Evolutionary conservation across 2,329 filamentous ascomycete genomes (phyloP).

Genomic region (Cryphonectria carpinicola): DNA sequence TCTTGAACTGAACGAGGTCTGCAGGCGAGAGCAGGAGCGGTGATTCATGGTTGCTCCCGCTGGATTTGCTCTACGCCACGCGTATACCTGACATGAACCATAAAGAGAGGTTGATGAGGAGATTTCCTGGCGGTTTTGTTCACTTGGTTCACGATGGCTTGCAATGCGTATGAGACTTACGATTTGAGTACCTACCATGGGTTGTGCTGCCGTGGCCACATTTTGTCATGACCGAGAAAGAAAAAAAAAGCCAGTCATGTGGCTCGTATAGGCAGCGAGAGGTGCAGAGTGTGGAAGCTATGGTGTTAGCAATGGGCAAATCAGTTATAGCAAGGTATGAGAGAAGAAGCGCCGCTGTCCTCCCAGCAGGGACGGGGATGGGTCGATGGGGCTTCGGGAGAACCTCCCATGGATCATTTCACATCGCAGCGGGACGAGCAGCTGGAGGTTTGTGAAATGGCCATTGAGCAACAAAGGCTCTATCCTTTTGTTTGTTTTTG

Average conservation of each 20-base stretch:
- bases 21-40: slow-evolving; percentile 70
- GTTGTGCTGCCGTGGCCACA: not conserved
- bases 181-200: slow-evolving; percentile 12
- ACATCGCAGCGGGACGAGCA: slow-evolving; percentile 52
- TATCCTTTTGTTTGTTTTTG: slow-evolving; percentile 42
- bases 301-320: slow-evolving; percentile 19
- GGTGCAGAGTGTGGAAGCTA: not conserved
- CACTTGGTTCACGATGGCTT: slow-evolving; percentile 1
- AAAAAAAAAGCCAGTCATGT: not conserved
- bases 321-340: slow-evolving; percentile 18
- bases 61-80: slow-evolving; percentile 79
- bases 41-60: slow-evolving; percentile 48
- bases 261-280: not conserved
- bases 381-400: slow-evolving; percentile 63
- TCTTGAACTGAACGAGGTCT: slow-evolving; percentile 70
- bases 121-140: slow-evolving; percentile 80
- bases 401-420: slow-evolving; percentile 78
- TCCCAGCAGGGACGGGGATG: not conserved
- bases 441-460: slow-evolving; percentile 62
- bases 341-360: slow-evolving; percentile 6
- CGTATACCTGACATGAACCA: slow-evolving; percentile 89
- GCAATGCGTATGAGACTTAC: slow-evolving; percentile 5
- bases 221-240: not conserved
- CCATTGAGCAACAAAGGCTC: slow-evolving; percentile 65
- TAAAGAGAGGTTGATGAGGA: slow-evolving; percentile 75